These are phyloP conservation scores for Aspergillus indologenus DNA, from an alignment of 495 filamentous ascomycete genomes.

Conservation along the genomic window DNA sequence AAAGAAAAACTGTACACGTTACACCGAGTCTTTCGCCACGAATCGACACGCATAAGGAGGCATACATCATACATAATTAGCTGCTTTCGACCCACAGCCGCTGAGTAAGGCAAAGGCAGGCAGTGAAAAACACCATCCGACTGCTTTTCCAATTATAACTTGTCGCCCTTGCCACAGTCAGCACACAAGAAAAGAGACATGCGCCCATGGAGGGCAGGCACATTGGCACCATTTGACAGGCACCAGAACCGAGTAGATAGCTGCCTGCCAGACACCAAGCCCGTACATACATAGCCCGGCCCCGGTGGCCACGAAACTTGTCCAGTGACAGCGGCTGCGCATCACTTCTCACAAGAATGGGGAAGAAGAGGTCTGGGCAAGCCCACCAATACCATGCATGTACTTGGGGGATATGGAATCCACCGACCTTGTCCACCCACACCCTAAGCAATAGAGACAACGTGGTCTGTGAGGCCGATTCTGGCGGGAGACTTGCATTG, in stretches of 20 bases:
- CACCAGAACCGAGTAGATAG: no score
- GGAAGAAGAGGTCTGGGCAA: background rate
- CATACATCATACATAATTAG: background rate
- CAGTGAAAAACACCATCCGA: background rate
- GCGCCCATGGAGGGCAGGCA: background rate
- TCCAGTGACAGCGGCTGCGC: background rate
- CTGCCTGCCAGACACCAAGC: no score
- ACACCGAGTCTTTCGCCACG: background rate
- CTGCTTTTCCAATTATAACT: conserved; percentile 3
- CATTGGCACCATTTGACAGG: background rate
- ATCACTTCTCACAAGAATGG: background rate
- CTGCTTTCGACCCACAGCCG: background rate
- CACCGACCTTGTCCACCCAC: no score
- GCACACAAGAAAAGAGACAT: no score
- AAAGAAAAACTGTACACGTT: background rate
- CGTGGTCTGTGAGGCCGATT: background rate
- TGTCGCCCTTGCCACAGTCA: background rate
- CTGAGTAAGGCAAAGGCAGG: conserved; percentile 1
- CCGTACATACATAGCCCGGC: background rate
- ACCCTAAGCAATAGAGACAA: background rate
- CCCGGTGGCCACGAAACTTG: background rate
- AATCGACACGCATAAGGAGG: background rate
- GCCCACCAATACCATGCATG: background rate
- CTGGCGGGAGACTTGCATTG: background rate
- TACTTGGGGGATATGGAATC: no score